phyloP scores from a whole-genome alignment of 805 yeast species.

The Yarrowia hollandica region DNA sequence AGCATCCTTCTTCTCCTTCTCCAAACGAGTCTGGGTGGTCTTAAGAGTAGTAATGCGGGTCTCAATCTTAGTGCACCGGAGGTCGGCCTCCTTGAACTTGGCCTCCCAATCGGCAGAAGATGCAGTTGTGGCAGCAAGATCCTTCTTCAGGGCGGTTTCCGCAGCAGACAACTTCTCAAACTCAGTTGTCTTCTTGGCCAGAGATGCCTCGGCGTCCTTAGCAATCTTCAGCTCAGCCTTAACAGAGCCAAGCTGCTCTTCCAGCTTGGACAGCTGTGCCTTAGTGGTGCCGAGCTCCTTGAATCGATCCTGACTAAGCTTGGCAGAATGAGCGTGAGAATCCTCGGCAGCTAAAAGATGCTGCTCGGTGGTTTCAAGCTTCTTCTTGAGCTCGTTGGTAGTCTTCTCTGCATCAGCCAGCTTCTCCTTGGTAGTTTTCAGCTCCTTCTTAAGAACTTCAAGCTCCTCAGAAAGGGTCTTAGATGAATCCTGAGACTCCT shows the following conservation, averaged over 20 bases:
- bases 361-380: conserved; percentile 38
- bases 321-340: conserved; percentile 40
- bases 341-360: conserved; percentile 21
- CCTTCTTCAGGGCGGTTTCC: conserved; percentile 41
- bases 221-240: conserved; percentile 12
- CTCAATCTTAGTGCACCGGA: conserved; percentile 43
- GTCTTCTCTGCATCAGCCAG: conserved; percentile 31
- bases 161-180: conserved; percentile 31
- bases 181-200: conserved; percentile 28
- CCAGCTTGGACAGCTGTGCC: conserved; percentile 25
- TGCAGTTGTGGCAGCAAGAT: conserved; percentile 43
- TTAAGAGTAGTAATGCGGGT: conserved; percentile 30
- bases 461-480: conserved; percentile 31
- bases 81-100: conserved; percentile 41
- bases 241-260: conserved; percentile 10
- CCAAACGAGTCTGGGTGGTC: conserved; percentile 24
- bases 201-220: conserved; percentile 25
- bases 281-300: conserved; percentile 42
- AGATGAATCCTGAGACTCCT: conserved; percentile 29
- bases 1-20: conserved; percentile 31
- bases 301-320: conserved; percentile 47
- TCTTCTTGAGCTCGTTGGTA: conserved; percentile 42
- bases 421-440: conserved; percentile 38
- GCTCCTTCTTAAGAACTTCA: conserved; percentile 32
- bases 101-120: conserved; percentile 41